These are phyloP conservation scores for Kalmanozyma brasiliensis DNA, from an alignment of 1,284 basidiomycete species.

Conservation along the genomic window DNA sequence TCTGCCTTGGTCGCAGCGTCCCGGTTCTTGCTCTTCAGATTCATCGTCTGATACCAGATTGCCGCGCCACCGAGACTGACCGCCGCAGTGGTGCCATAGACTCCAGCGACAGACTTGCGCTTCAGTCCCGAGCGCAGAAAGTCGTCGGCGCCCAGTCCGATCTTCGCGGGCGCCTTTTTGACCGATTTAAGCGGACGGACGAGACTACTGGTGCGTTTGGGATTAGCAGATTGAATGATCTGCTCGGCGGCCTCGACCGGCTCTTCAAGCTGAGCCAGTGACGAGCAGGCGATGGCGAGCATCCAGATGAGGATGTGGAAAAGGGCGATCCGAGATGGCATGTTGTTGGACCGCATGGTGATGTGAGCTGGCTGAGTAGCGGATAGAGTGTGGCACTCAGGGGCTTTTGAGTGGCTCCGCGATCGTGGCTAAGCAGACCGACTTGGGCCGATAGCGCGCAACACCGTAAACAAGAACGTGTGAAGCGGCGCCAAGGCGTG, in stretches of 20 bases:
- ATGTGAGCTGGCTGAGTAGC: background rate
- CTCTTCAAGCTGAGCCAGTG: background rate
- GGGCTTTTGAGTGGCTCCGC: too few species aligned
- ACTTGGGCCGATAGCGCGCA: too few species aligned
- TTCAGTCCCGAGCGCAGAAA: constrained; percentile 26
- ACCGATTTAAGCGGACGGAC: too few species aligned
- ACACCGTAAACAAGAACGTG: too few species aligned
- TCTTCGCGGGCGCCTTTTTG: constrained; percentile 12
- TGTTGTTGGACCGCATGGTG: background rate
- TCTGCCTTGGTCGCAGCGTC: constrained; percentile 4
- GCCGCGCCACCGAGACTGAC: constrained; percentile 29
- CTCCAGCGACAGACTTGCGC: constrained; percentile 32
- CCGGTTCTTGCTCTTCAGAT: constrained; percentile 11
- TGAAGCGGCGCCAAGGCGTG: too few species aligned
- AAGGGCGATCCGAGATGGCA: background rate
- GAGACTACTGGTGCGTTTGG: constrained; percentile 1
- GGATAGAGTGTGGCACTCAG: too few species aligned
- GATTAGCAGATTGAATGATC: background rate
- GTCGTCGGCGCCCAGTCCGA: constrained; percentile 19
- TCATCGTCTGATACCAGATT: constrained; percentile 29
- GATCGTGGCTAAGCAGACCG: too few species aligned
- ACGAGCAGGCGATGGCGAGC: background rate
- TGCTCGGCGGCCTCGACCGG: background rate
- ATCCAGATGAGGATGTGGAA: constrained; percentile 1
- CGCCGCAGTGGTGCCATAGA: constrained; percentile 22